Conservation (phyloP, 441 rosid genomes). For the Aleurites moluccanus region DNA sequence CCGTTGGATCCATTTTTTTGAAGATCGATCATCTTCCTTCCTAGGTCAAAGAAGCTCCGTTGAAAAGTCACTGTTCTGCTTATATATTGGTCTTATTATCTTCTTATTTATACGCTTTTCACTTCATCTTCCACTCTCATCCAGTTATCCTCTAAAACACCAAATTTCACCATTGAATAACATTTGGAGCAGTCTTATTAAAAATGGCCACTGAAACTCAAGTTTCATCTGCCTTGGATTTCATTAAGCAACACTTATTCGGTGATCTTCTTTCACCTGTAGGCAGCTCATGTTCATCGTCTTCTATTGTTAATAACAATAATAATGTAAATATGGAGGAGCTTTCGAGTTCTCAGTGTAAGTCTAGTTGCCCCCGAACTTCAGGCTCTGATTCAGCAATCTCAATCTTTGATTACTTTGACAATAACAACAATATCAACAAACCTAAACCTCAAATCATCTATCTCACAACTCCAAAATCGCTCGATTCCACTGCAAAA, state of each 20-base stretch:
- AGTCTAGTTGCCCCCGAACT: neutral
- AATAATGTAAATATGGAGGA: constrained; percentile 10
- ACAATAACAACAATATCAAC: neutral
- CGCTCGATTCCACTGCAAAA: too few species aligned
- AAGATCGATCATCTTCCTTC: too few species aligned
- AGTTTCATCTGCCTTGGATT: constrained; percentile 41
- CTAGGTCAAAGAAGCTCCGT: constrained; percentile 25
- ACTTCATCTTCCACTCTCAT: constrained; percentile 14
- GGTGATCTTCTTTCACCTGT: constrained; percentile 48
- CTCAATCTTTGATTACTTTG: constrained; percentile 26
- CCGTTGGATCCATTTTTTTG: too few species aligned
- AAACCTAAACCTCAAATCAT: constrained; percentile 43
- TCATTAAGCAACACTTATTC: constrained; percentile 50
- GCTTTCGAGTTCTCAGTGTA: constrained; percentile 27
- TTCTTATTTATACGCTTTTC: constrained; percentile 10
- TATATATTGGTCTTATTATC: neutral
- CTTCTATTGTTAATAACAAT: neutral
- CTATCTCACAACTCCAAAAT: constrained; percentile 35
- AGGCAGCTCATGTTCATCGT: constrained; percentile 6
- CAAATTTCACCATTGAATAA: too few species aligned
- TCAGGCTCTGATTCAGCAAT: constrained; percentile 27
- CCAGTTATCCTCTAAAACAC: neutral
- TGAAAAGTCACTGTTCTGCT: constrained; percentile 18
- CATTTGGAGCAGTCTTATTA: neutral
- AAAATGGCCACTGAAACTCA: constrained; percentile 36